phyloP scores from a whole-genome alignment of 2,329 filamentous ascomycete species.

The Aureobasidium sp. region DNA sequence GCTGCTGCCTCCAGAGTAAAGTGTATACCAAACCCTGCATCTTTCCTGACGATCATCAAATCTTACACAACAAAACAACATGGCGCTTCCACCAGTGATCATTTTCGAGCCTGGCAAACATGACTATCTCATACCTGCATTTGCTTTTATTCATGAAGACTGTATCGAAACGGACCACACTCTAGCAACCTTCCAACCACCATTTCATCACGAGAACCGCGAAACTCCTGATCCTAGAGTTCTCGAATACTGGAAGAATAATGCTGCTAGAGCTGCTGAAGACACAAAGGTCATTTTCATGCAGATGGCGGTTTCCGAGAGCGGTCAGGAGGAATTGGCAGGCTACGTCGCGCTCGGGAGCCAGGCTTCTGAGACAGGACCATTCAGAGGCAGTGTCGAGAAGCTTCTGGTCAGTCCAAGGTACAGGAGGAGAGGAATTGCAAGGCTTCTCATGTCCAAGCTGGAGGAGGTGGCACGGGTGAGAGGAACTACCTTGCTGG shows the following conservation, averaged over 20 bases:
- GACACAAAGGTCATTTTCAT: slow-evolving; percentile 43
- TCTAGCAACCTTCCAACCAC: slow-evolving; percentile 52
- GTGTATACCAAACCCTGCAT: neutral
- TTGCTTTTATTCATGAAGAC: slow-evolving; percentile 50
- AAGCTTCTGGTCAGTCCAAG: slow-evolving; percentile 49
- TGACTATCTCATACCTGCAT: slow-evolving; percentile 45
- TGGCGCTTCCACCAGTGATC: neutral
- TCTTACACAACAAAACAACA: neutral
- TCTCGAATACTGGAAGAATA: slow-evolving; percentile 48
- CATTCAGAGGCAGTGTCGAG: slow-evolving; percentile 48
- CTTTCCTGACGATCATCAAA: neutral
- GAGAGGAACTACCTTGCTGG: slow-evolving; percentile 45
- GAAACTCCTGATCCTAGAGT: slow-evolving; percentile 32
- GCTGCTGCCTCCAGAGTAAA: neutral
- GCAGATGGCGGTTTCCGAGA: slow-evolving; percentile 14
- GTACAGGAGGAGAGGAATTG: slow-evolving; percentile 44
- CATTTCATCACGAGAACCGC: slow-evolving; percentile 40
- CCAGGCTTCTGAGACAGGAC: slow-evolving; percentile 47
- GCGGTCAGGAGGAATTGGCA: slow-evolving; percentile 34
- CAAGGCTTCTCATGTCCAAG: slow-evolving; percentile 42
- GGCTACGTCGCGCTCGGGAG: slow-evolving; percentile 49
- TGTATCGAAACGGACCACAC: slow-evolving; percentile 52
- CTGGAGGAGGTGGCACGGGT: slow-evolving; percentile 47
- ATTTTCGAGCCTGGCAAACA: slow-evolving; percentile 25
- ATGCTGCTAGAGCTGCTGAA: slow-evolving; percentile 39